Base-by-base conservation (phyloP, 257 asterid species). In the Osmanthus fragrans region DNA sequence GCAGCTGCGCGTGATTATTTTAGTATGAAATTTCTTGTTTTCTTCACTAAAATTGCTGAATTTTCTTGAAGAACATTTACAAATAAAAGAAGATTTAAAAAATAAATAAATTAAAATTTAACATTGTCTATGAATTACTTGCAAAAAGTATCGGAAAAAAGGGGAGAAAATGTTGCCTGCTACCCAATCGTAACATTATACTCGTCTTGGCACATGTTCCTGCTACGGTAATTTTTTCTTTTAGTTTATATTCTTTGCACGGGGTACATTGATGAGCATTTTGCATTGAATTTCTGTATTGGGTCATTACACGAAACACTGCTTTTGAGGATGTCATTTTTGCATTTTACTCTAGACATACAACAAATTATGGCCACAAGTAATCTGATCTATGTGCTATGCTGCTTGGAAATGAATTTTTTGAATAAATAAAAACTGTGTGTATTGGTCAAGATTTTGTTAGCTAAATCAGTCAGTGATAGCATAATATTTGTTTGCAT, bases 1-100 rank as follows among this genome's bases (percentile, higher is more conserved):
- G 21, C 54, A 4, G 71, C 58, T 54, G 47, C 29, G 40, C 56
- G 80, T 21, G 40, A 73, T 81, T 47, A 27, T 25, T 72, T 70
- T 81, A 72, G 8, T 9, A 54, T 56, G 51, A 67, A 19, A 79
- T 47, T 11, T 63, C 56, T 10, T 69, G 25, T 27, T 70, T 18
- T 73, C 1, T 30, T 23, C 32, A 32, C 56, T 11, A 33, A 42
- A 68, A 40, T n/a, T 80, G 27, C 66, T 63, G 80, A 68, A 27
- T 69, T 13, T 25, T 49, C 72, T 82, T 3, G 16, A 12, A 32
- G 4, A 33, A 8, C 54, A 65, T n/a, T 29, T 33, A 42, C 33
- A 29, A n/a, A 58, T 36, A 66, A 76, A 42, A 3, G 2, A 40
- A 64, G 32, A 39, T 39, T 39, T 39, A 39, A 39, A 39, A 39